Base-by-base conservation (phyloP, 345 rosid genomes). In the Murraya koenigii region DNA sequence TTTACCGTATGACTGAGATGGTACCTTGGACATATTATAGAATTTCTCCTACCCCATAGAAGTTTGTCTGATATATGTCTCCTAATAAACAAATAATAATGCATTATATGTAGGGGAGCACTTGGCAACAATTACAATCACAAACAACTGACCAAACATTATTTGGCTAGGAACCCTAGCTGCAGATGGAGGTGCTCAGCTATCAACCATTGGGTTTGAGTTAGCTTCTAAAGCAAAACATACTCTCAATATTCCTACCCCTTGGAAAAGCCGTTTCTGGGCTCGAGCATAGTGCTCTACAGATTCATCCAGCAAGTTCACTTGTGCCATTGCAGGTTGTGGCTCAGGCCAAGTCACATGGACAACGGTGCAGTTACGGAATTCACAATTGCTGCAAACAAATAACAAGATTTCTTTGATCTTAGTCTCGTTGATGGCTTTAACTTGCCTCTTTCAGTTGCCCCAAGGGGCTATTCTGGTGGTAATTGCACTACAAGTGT, bases 361-460 rank as follows among this genome's bases (percentile, higher is more conserved):
- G 89, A 85, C 0, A 73, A 80, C 0, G 85, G 87, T 7, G 87
- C 74, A 25, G 74, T 8, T 35, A 79, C 55, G 0, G 89, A 87
- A 59, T 66, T 87, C 77, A 80, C 82, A 2, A 26, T 84, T 0
- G 78, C 77, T 0, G 30, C 56, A 0, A 35, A 77, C 7, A 66
- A 66, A 5, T 72, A 78, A 3, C 70, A 72, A n/a, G 89, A 84
- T 49, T 78, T 66, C 77, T 84, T 60, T 73, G 84, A 87, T 70
- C 10, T 87, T 6, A 82, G 86, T 70, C 89, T 82, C 6, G 89
- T 87, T 22, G 86, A 87, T 25, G 89, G 89, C 69, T 87, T 74
- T 59, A 84, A 86, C 74, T n/a, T 86, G 60, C 87, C 85, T 13
- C 14, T 84, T 7, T 84, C 86, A 0, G 41, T 81, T 1, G 10